Evolutionary conservation across 2,329 filamentous ascomycete genomes (phyloP), one percentile per base, ranked within the genome.

Genomic region (Fusarium pininemorale): DNA sequence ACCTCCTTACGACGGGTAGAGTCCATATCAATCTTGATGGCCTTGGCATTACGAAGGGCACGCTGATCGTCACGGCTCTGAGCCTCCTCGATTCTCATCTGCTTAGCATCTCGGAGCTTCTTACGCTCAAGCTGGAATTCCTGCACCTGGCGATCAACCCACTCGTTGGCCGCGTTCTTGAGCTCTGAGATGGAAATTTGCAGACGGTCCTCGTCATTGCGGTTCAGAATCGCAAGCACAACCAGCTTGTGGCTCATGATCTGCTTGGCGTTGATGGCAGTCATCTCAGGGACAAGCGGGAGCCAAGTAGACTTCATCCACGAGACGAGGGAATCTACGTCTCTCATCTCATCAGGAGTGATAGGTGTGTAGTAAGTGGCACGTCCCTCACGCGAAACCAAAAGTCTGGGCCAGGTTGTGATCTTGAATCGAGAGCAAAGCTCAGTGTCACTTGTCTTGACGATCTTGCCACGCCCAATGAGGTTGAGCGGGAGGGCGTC

Each of bases 281-380:
- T 98, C 62, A 99, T 87, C 82, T 99, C 96, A 0, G 96, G 96
- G 16, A 99, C 94, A 64, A 99, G 94, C 2, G 96, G 96, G 24
- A 98, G 87, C 96, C 97, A 99, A 22, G 98, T 95, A 6, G 92
- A 94, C 81, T 93, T 93, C 95, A 99, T 98, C 96, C 96, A 99
- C 64, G 89, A 88, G 24, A 98, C 86, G 16, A 99, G 90, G 75
- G 79, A 90, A 60, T 91, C 89, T 69, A 93, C 92, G 79, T 99
- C 94, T 66, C 96, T 92, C 94, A 98, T 98, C 77, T 98, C 95
- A 78, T 92, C 90, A 2, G 96, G 96, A 1, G 94, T 93, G 44
- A 98, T 88, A 13, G 93, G 94, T 35, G 91, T 93, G 82, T 97
- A 99, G 83, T 98, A 98, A 3, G 92, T 96, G 44, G 96, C 92